Base-by-base conservation (phyloP, 805 yeast species). In the Candida glaebosa region DNA sequence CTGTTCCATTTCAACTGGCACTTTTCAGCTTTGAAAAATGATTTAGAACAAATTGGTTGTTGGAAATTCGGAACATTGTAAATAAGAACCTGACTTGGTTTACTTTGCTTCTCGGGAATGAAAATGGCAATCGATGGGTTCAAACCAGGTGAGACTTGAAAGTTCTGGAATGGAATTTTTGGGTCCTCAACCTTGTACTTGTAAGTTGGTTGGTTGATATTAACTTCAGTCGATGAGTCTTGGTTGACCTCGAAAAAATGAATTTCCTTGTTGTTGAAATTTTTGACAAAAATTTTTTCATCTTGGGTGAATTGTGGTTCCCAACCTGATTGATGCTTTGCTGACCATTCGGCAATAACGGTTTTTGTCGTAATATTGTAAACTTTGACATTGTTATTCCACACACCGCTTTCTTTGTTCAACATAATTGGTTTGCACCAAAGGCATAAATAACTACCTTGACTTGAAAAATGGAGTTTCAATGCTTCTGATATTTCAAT, bases 11-110 rank as follows among this genome's bases (percentile, higher is more conserved):
- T 84, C 69, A 93, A 78, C 53, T 79, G 83, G 64, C 96, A 93
- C 50, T 86, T 79, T 60, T 93, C 99, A 38, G 97, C 98, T 68
- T 91, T 90, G 78, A 93, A 93, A 55, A 93, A 87, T 44, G 87
- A 80, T 63, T 91, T 93, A 46, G 82, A 79, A 39, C 93, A 84
- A 38, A 88, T 81, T 25, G 96, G 91, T 52, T 81, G 87, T 50
- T 70, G 67, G 57, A 83, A 78, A 56, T 84, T 74, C 22, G 95
- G 89, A 46, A 87, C 73, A 55, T 84, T 83, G 67, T 84, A 93
- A 46, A 95, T 84, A 48, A 84, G 78, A 42, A 93, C 90, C 50
- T 74, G 77, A 14, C 97, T 96, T 3, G 98, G 99, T 58, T 84
- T 85, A 45, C 96, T 96, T 42, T 75, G 69, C 51, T 79, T 77